Evolutionary conservation across 2,329 filamentous ascomycete species (phyloP).

Genomic region (Immersiporthe knoxdaviesiana): DNA sequence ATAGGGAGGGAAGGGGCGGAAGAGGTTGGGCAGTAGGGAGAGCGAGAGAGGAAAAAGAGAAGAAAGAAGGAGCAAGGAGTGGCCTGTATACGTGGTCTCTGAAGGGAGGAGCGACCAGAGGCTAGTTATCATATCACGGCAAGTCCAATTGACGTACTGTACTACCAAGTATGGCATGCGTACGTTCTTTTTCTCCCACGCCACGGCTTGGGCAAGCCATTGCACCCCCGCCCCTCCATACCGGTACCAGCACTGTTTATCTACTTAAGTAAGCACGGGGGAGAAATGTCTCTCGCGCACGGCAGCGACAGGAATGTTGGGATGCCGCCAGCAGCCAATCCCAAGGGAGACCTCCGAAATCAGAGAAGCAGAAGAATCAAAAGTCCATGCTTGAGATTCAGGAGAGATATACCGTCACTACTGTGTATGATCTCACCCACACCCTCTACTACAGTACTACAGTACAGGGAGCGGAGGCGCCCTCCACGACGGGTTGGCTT

Average conservation of each 20-base stretch:
- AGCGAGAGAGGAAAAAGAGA: too few species aligned
- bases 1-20: conserved; percentile 7
- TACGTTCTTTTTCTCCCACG: background rate
- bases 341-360: conserved; percentile 17
- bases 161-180: background rate
- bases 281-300: conserved; percentile 21
- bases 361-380: background rate
- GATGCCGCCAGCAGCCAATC: conserved; percentile 19
- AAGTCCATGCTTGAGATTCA: background rate
- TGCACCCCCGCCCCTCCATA: background rate
- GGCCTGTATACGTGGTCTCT: background rate
- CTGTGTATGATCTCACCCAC: background rate
- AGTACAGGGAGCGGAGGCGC: background rate
- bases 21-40: conserved; percentile 12
- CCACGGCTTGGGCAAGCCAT: background rate
- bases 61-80: conserved; percentile 5
- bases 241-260: background rate
- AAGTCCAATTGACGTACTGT: conserved; percentile 1
- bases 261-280: conserved; percentile 1
- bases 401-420: background rate
- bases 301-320: conserved; percentile 25
- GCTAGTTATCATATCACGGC: conserved; percentile 20
- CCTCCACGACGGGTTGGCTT: background rate
- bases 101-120: conserved; percentile 15
- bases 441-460: background rate